These are phyloP conservation scores for Pseudogymnoascus sp. DNA, from an alignment of 2,329 filamentous ascomycete genomes.

Conservation along the genomic window DNA sequence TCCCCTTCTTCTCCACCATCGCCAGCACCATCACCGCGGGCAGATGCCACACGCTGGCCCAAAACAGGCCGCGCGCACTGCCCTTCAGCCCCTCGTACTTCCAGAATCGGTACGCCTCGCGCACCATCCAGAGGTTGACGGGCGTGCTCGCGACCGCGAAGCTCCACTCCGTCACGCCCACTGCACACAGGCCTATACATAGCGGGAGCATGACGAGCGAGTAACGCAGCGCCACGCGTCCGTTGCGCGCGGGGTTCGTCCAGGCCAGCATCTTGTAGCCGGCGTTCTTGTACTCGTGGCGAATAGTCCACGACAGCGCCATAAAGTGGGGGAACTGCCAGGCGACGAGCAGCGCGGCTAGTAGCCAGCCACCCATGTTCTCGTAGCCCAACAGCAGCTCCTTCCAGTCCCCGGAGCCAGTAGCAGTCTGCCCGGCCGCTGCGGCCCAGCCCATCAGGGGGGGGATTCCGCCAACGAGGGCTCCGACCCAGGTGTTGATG, in stretches of 20 bases:
- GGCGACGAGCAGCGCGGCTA: constrained; percentile 76
- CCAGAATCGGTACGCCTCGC: constrained; percentile 78
- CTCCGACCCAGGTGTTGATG: constrained; percentile 91
- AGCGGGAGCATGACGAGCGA: constrained; percentile 79
- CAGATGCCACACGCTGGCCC: constrained; percentile 96
- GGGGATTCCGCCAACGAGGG: constrained; percentile 85
- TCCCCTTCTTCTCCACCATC: constrained; percentile 85
- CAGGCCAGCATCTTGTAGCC: constrained; percentile 72
- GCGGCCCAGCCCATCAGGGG: constrained; percentile 98
- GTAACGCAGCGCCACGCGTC: constrained; percentile 81
- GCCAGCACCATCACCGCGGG: constrained; percentile 84
- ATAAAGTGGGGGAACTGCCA: constrained; percentile 99
- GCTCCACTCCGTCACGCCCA: constrained; percentile 74
- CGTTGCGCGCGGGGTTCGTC: constrained; percentile 79
- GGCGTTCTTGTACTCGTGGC: constrained; percentile 75
- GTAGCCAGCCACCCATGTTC: constrained; percentile 75
- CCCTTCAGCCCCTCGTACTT: constrained; percentile 68
- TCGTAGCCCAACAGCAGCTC: constrained; percentile 68
- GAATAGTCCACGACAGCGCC: constrained; percentile 79
- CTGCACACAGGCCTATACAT: constrained; percentile 71
- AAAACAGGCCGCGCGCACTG: constrained; percentile 79
- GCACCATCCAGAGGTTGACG: constrained; percentile 78
- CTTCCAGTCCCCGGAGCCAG: constrained; percentile 64
- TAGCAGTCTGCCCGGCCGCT: constrained; percentile 80
- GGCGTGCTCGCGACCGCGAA: constrained; percentile 75